phyloP scores from a whole-genome alignment of 257 asterid genomes.

The Ilex aquifolium region DNA sequence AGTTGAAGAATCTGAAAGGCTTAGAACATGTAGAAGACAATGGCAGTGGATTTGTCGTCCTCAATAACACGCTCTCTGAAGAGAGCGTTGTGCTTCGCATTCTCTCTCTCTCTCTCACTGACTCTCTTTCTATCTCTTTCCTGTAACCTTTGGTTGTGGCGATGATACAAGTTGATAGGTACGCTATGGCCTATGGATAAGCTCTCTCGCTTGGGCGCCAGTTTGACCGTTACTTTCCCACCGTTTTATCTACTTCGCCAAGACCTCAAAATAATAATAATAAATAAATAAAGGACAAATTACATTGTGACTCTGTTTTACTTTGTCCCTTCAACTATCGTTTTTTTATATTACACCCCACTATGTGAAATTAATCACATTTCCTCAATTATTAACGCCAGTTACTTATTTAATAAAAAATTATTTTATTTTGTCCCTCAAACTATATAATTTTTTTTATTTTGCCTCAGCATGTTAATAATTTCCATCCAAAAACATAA shows the following conservation, averaged over 20 bases:
- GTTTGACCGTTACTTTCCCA: constrained; percentile 23
- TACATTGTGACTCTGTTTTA: no score
- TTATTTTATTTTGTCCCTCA: no score
- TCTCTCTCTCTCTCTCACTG: background rate
- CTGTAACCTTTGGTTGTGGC: background rate
- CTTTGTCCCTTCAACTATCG: no score
- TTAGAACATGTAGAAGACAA: background rate
- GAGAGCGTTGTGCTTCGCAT: constrained; percentile 26
- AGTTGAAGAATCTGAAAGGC: constrained; percentile 9
- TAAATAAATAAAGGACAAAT: background rate
- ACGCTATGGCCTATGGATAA: constrained; percentile 9
- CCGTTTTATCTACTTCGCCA: background rate
- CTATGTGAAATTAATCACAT: no score
- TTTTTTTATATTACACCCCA: no score
- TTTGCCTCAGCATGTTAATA: no score
- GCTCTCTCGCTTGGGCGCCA: constrained; percentile 6
- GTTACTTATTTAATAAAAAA: no score
- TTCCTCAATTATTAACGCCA: no score
- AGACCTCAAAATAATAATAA: no score
- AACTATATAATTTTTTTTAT: no score
- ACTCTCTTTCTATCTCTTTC: background rate
- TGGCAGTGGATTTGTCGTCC: constrained; percentile 1
- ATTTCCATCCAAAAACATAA: no score
- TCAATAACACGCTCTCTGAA: constrained; percentile 12
- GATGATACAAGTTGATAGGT: background rate